Conservation (phyloP, 345 rosid genomes). For the Aquilaria malaccensis region DNA sequence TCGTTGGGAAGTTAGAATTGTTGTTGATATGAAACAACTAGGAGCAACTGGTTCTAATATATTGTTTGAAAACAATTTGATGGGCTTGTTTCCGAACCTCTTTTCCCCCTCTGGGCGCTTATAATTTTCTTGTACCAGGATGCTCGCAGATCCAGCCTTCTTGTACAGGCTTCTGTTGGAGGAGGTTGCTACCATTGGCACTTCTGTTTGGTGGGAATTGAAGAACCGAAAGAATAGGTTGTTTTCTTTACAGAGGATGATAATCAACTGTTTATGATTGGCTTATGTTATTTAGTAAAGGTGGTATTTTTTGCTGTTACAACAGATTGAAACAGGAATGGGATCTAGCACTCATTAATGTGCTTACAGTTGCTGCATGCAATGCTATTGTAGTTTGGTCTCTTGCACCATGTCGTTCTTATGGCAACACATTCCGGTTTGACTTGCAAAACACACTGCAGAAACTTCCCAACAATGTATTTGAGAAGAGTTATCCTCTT, state of each 20-base stretch:
- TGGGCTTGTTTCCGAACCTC: too few relatives aligned
- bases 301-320: conserved; percentile 13
- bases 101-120: not conserved
- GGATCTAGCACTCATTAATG: conserved; percentile 91
- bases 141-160: conserved; percentile 94
- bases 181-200: conserved; percentile 81
- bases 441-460: conserved; percentile 91
- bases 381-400: conserved; percentile 86
- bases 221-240: conserved; percentile 85
- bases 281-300: conserved; percentile 3
- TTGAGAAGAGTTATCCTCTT: conserved; percentile 85
- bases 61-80: too few relatives aligned
- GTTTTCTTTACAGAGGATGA: conserved; percentile 3
- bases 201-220: conserved; percentile 87
- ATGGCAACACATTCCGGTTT: conserved; percentile 82
- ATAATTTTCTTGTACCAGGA: conserved; percentile 33
- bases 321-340: conserved; percentile 80
- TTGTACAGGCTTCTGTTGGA: conserved; percentile 77
- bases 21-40: too few relatives aligned
- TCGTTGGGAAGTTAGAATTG: too few relatives aligned
- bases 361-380: conserved; percentile 74
- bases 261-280: too few relatives aligned
- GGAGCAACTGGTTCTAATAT: too few relatives aligned
- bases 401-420: conserved; percentile 91
- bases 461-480: conserved; percentile 92